These are phyloP conservation scores for Pseudogymnoascus sp. DNA, from an alignment of 2,329 filamentous ascomycete species.

Conservation along the genomic window DNA sequence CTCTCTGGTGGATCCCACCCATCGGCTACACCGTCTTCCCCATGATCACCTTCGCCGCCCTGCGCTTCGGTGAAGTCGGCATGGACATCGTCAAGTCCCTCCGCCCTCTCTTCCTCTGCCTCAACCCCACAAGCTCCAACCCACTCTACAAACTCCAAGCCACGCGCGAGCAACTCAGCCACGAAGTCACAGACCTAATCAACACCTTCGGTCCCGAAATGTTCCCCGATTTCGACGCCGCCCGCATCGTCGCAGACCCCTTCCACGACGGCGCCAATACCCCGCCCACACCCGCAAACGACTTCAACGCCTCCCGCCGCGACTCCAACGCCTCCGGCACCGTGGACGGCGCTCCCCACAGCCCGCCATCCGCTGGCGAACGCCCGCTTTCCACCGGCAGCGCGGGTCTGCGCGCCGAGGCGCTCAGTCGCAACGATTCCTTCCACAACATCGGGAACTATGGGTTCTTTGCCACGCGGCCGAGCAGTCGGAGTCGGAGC, in stretches of 20 bases:
- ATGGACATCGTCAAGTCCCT: conserved; percentile 98
- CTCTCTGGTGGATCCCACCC: conserved; percentile 67
- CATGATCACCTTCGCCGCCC: conserved; percentile 80
- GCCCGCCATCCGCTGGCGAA: conserved; percentile 19
- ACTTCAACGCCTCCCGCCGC: conserved; percentile 28
- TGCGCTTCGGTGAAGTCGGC: conserved; percentile 93
- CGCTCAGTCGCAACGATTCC: conserved; percentile 74
- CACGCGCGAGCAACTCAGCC: conserved; percentile 63
- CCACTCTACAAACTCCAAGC: conserved; percentile 70
- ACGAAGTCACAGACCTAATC: conserved; percentile 82
- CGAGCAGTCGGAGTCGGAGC: conserved; percentile 68
- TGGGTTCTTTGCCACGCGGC: conserved; percentile 82
- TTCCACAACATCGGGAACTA: conserved; percentile 84
- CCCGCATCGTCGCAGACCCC: conserved; percentile 56
- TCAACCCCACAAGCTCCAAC: conserved; percentile 77
- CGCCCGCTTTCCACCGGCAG: conserved; percentile 17
- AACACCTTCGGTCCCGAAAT: conserved; percentile 93
- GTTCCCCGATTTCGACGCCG: conserved; percentile 88
- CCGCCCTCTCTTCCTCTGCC: conserved; percentile 73
- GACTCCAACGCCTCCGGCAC: conserved; percentile 42
- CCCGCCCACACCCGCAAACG: conserved; percentile 19
- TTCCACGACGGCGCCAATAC: conserved; percentile 22
- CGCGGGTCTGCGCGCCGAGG: conserved; percentile 24
- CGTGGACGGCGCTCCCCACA: conserved; percentile 20
- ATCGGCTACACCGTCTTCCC: conserved; percentile 75